Base-by-base conservation (phyloP, 2,329 filamentous ascomycete species). In the Epichloe brachyelytri region DNA sequence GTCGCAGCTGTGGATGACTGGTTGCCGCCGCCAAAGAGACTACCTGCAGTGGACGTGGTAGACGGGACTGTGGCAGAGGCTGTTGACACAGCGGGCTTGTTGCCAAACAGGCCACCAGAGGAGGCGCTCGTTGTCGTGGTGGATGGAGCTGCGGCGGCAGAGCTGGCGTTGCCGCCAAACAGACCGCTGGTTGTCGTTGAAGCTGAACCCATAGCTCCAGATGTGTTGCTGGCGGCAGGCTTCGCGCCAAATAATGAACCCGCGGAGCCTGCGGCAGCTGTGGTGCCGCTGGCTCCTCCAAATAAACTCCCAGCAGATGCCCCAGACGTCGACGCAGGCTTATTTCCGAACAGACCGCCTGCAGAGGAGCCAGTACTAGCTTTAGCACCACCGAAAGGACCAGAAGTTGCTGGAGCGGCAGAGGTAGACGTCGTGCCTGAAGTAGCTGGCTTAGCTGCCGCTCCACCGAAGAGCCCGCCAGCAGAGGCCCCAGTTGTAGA, bases 171-270 rank as follows among this genome's bases (percentile, higher is more conserved):
- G 3, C 61, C 59, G 20, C 58, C 56, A 51, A 70, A 70, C 4
- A 70, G 55, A n/a, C 63, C 57, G 20, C 12, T 34, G n/a, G 67
- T 51, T 15, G 67, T 56, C n/a, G 67, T 53, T 33, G 71, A 56
- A 43, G 64, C 54, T 12, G 68, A 63, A 12, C 59, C 49, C 26
- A 60, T 52, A 15, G 63, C 57, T 36, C 68, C 62, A 17, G 60
- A 60, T n/a, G 68, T 56, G 20, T 68, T 55, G 26, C 68, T 53
- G 12, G 66, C 60, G 10, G 68, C 62, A 38, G 68, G 64, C 59
- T 71, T 73, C 17, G 65, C 58, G 49, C 68, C 66, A 49, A 77
- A 76, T 19, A 74, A 55, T 10, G 63, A 60, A 49, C 30, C 30
- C 11, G 52, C 51, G 30, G 61, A 50, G 36, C 58, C 58, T 33